Conservation (phyloP, 768 basidiomycete species). For the Fomitopsis serialis region DNA sequence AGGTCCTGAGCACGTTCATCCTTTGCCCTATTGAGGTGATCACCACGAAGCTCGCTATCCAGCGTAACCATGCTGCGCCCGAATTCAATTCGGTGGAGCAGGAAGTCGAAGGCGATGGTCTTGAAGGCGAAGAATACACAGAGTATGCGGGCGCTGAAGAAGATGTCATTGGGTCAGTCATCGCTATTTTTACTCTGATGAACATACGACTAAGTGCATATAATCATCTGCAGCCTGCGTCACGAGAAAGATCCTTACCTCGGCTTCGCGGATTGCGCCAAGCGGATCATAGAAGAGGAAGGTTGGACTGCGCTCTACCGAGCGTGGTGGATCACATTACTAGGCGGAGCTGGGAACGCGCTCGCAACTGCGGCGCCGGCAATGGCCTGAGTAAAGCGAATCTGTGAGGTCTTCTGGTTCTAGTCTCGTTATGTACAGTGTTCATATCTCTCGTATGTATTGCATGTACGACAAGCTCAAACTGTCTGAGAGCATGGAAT, state of each 20-base stretch:
- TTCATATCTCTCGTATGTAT: too few relatives aligned
- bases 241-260: constrained; percentile 76
- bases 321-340: constrained; percentile 80
- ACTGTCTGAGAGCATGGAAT: too few relatives aligned
- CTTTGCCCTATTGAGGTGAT: constrained; percentile 81
- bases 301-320: constrained; percentile 70
- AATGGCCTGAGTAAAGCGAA: not conserved
- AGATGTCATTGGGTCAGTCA: constrained; percentile 76
- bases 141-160: constrained; percentile 71
- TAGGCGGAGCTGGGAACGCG: constrained; percentile 55
- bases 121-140: constrained; percentile 57
- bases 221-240: constrained; percentile 45
- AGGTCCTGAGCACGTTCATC: constrained; percentile 48
- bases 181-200: not conserved
- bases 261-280: constrained; percentile 69
- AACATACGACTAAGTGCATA: not conserved
- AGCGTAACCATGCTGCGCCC: constrained; percentile 74
- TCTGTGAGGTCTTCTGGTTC: not conserved
- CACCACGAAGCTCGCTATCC: constrained; percentile 71
- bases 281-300: constrained; percentile 75
- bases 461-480: too few relatives aligned
- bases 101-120: constrained; percentile 62
- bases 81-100: constrained; percentile 73
- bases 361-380: constrained; percentile 25
- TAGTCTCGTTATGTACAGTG: too few relatives aligned